phyloP scores from a whole-genome alignment of 2,329 filamentous ascomycete genomes.

The Epichloe festucae region DNA sequence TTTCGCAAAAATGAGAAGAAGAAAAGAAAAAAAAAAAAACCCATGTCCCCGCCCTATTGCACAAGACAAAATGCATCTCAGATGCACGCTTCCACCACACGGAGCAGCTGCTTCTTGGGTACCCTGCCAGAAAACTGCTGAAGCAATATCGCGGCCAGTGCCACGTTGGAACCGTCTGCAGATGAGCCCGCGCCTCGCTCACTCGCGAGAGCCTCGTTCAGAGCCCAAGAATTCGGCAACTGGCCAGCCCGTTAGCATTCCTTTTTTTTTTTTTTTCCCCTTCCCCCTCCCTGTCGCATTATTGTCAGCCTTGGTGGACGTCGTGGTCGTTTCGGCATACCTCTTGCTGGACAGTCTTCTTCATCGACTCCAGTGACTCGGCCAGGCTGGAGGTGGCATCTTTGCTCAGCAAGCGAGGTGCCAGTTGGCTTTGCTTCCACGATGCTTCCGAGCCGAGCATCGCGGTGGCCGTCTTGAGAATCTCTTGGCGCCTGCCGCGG shows the following conservation, averaged over 20 bases:
- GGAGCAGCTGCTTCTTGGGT: slow-evolving; percentile 13
- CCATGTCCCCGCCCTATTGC: no score
- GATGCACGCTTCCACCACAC: slow-evolving; percentile 14
- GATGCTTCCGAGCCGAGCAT: slow-evolving; percentile 11
- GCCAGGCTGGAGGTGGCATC: not conserved
- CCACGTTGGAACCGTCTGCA: slow-evolving; percentile 13
- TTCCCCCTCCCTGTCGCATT: no score
- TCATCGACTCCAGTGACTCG: slow-evolving; percentile 9
- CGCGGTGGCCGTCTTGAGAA: slow-evolving; percentile 13
- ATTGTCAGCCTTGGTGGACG: not conserved
- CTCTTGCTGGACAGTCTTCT: slow-evolving; percentile 12
- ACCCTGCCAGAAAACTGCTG: slow-evolving; percentile 14
- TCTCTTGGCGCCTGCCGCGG: slow-evolving; percentile 15
- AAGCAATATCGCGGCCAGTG: slow-evolving; percentile 13
- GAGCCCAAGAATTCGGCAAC: slow-evolving; percentile 16
- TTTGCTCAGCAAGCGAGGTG: slow-evolving; percentile 9
- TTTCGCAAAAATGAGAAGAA: no score
- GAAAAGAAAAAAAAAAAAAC: no score
- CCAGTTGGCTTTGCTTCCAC: not conserved
- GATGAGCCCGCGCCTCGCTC: slow-evolving; percentile 9
- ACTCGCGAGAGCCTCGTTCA: slow-evolving; percentile 13
- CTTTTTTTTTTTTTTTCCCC: not conserved
- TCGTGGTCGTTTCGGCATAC: slow-evolving; percentile 6
- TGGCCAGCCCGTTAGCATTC: slow-evolving; percentile 2
- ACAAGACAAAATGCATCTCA: not conserved